phyloP scores from a whole-genome alignment of 2,329 filamentous ascomycete species.

The Penicillium sp. region DNA sequence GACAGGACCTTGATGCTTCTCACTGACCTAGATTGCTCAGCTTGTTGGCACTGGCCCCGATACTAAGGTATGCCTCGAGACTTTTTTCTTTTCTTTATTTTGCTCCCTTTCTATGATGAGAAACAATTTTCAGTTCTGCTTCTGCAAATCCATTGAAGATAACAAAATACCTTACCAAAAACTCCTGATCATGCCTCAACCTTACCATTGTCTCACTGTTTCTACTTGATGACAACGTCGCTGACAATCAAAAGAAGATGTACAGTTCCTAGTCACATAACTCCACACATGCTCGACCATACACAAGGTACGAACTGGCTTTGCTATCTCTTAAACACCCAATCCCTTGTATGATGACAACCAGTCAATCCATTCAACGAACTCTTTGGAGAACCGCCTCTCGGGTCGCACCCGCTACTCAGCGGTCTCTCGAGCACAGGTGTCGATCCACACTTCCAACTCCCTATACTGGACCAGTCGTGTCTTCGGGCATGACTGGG shows the following conservation, averaged over 20 bases:
- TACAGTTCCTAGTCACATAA: background rate
- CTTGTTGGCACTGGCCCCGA: conserved; percentile 8
- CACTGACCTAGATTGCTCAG: conserved; percentile 1
- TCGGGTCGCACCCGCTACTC: conserved; percentile 25
- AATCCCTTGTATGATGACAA: conserved; percentile 50
- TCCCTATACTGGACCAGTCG: conserved; percentile 44
- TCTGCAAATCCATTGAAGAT: conserved; percentile 56
- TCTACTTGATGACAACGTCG: conserved; percentile 8
- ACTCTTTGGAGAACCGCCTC: conserved; percentile 38
- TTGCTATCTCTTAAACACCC: background rate
- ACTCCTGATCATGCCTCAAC: conserved; percentile 40
- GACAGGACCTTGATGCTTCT: conserved; percentile 5
- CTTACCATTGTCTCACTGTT: conserved; percentile 10
- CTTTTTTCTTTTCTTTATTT: conserved; percentile 3
- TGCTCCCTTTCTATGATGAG: conserved; percentile 42
- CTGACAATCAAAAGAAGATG: conserved; percentile 18
- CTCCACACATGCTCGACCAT: background rate
- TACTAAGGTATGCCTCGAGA: conserved; percentile 13
- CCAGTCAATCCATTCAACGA: conserved; percentile 61
- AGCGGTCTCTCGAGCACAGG: conserved; percentile 17
- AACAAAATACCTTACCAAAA: conserved; percentile 55
- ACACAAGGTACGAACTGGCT: conserved; percentile 23
- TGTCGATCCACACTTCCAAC: conserved; percentile 27
- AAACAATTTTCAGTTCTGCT: conserved; percentile 58
- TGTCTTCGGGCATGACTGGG: conserved; percentile 23